Evolutionary conservation across 176 grass and related monocot genomes (phyloP).

Genomic region (Lolium perenne): DNA sequence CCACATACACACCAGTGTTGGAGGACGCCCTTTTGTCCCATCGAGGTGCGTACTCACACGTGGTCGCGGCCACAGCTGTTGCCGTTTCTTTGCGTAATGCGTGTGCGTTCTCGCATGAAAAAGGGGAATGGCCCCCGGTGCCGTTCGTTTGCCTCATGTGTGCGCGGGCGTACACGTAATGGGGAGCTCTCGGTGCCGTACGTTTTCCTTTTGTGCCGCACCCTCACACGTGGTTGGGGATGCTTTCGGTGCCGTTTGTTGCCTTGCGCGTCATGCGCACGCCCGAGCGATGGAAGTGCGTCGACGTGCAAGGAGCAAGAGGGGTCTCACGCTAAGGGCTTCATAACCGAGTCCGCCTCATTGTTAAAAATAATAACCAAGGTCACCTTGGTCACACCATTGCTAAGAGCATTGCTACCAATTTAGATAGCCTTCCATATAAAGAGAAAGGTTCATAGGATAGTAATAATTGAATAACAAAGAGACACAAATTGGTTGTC

Average conservation of each 20-base stretch:
- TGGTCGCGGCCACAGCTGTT: not conserved
- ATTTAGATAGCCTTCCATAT: no score
- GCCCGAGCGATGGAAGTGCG: not conserved
- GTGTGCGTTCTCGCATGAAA: not conserved
- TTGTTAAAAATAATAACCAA: not conserved
- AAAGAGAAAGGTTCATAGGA: not conserved
- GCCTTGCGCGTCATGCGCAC: not conserved
- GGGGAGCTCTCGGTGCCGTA: not conserved
- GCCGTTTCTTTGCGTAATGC: not conserved
- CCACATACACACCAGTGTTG: not conserved
- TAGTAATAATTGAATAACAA: not conserved
- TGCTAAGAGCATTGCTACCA: not conserved
- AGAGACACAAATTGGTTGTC: not conserved
- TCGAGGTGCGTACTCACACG: no score
- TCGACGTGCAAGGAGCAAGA: not conserved
- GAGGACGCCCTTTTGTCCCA: not conserved
- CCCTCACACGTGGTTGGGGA: not conserved
- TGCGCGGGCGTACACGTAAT: not conserved
- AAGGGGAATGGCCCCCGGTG: not conserved
- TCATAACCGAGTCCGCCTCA: not conserved
- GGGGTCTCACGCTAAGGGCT: not conserved
- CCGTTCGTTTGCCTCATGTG: not conserved
- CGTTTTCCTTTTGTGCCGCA: not conserved
- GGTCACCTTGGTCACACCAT: not conserved
- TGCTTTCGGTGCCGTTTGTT: not conserved